Evolutionary conservation across 2,329 filamentous ascomycete genomes (phyloP), one percentile per base, ranked within the genome.

Genomic region (Penicillium sp.): DNA sequence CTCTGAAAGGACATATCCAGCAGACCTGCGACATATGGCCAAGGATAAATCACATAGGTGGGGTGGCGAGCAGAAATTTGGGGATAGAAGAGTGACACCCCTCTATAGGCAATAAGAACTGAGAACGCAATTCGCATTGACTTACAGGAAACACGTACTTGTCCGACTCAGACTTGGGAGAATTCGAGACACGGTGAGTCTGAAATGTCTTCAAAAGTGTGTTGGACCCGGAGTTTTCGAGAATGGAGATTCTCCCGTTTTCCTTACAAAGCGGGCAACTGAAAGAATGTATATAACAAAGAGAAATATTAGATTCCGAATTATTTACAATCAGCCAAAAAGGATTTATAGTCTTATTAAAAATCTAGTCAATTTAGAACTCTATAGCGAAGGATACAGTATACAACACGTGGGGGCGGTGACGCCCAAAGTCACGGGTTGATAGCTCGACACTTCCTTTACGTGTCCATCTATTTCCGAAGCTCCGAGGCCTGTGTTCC

Each of bases 371-470:
- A 45, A 7, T 19, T 37, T 44, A 50, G 59, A 41, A 50, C 46
- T 50, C 37, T 19, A 26, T 22, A 38, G 33, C 16, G 16, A 41
- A 45, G 12, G 28, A 33, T 33, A 33, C 43, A 50, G 22, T 12
- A 50, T 35, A 33, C 28, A 43, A 28, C 57, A 61, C 54, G 48
- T 61, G 58, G 58, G 63, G 63, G 61, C 64, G 64, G 65, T 68
- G 67, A 68, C 63, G 66, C 68, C 68, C 64, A 64, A 72, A 68
- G 67, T 64, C 67, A 65, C 65, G 60, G 62, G 55, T 65, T 65
- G 64, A 67, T 63, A 67, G 59, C 58, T 63, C 41, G 37, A 53
- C 58, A 51, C 50, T 53, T 52, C 35, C 38, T 50, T 19, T 31
- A 35, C 22, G 22, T 45, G 30, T 16, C 6, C 36, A 25, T 52